phyloP scores from a whole-genome alignment of 2,329 filamentous ascomycete species.

The Fusarium begoniae region DNA sequence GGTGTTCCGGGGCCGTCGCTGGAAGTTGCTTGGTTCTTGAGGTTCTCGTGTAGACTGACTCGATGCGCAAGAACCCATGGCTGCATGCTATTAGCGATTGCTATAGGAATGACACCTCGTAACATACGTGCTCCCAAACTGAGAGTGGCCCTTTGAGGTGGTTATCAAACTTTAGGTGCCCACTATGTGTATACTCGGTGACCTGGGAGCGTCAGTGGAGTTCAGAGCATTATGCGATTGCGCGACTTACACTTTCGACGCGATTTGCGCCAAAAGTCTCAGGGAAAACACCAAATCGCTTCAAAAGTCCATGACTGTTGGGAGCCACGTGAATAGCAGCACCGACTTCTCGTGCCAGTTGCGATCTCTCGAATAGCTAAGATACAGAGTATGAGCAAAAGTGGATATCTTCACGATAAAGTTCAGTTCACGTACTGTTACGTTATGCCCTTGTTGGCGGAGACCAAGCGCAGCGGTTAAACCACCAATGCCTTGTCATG shows the following conservation, averaged over 20 bases:
- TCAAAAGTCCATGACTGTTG: constrained; percentile 67
- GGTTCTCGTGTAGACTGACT: constrained; percentile 58
- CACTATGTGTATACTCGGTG: constrained; percentile 50
- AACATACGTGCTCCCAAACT: constrained; percentile 55
- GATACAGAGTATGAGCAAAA: constrained; percentile 42
- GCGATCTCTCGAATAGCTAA: constrained; percentile 67
- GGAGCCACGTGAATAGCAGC: constrained; percentile 71
- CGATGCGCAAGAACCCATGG: constrained; percentile 61
- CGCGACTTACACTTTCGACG: constrained; percentile 38
- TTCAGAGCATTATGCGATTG: accelerated
- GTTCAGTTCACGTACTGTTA: constrained; percentile 47
- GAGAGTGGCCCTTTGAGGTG: constrained; percentile 48
- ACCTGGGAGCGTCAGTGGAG: constrained; percentile 11
- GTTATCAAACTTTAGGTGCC: constrained; percentile 48
- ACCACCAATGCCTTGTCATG: constrained; percentile 55
- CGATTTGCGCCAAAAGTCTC: constrained; percentile 52
- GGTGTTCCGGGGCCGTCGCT: constrained; percentile 48
- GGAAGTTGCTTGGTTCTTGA: constrained; percentile 56
- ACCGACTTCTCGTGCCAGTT: constrained; percentile 64
- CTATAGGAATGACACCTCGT: accelerated
- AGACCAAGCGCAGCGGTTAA: constrained; percentile 59
- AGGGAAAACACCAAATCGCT: constrained; percentile 49
- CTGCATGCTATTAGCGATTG: background rate
- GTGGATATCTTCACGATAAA: background rate
- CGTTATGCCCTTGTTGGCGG: constrained; percentile 57